These are phyloP conservation scores for Micractinium conductrix DNA, from an alignment of 139 green algal species.

Conservation along the genomic window DNA sequence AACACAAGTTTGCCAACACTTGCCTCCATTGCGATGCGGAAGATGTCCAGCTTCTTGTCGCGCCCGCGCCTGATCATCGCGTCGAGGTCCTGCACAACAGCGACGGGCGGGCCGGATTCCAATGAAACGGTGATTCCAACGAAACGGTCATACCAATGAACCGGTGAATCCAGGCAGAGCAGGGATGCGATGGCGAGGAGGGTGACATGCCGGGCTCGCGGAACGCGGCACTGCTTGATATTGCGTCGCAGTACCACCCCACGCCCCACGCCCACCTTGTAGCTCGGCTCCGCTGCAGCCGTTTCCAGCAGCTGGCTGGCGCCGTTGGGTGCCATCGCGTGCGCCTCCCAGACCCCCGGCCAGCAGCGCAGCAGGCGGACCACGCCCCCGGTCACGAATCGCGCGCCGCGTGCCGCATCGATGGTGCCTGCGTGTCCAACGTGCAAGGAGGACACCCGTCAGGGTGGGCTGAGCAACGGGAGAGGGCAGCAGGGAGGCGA, in stretches of 20 bases:
- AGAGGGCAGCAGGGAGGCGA: too few relatives aligned
- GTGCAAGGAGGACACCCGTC: too few relatives aligned
- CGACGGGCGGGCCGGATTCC: neutral
- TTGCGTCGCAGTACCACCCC: too few relatives aligned
- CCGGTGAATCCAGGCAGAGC: neutral
- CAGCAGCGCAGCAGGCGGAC: conserved; percentile 47
- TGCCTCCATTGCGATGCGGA: conserved; percentile 45
- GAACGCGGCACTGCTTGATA: too few relatives aligned
- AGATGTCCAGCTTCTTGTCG: conserved; percentile 55
- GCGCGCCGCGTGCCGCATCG: conserved; percentile 41
- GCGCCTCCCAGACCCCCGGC: conserved; percentile 33
- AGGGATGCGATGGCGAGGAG: too few relatives aligned
- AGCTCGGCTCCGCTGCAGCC: conserved; percentile 35
- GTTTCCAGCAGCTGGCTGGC: conserved; percentile 54
- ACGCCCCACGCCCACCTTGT: conserved; percentile 20
- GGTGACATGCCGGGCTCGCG: too few relatives aligned
- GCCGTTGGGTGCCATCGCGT: conserved; percentile 52
- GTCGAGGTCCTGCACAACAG: conserved; percentile 47
- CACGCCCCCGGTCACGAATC: conserved; percentile 55
- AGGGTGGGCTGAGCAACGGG: too few relatives aligned
- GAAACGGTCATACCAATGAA: neutral
- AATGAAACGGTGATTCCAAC: too few relatives aligned
- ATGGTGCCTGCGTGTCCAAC: conserved; percentile 42
- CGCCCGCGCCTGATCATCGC: conserved; percentile 46
- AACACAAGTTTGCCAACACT: neutral